Conservation (phyloP, 2,329 filamentous ascomycete genomes). For the Ceratocystis eucalypticola region DNA sequence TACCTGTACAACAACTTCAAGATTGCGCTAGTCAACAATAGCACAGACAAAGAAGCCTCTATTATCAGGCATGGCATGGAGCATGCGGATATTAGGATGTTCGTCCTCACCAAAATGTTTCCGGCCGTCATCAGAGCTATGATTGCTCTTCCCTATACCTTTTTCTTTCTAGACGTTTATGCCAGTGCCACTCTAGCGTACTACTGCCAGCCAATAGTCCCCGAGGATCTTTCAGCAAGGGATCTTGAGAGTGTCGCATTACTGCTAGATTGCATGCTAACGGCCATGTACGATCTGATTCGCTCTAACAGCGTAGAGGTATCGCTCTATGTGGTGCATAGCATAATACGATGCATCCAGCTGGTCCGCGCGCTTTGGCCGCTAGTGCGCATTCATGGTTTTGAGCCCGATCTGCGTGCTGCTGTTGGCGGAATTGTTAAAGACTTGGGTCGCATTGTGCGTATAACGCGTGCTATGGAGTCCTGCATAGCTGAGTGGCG, state of each 20-base stretch:
- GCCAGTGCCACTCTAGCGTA: conserved; percentile 30
- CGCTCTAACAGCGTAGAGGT: conserved; percentile 6
- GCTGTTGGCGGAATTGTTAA: neutral
- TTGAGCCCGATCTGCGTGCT: neutral
- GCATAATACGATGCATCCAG: neutral
- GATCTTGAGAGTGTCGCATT: neutral
- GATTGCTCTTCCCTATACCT: conserved; percentile 28
- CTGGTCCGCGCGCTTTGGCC: conserved; percentile 8
- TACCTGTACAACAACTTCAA: conserved; percentile 46
- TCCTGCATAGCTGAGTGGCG: neutral
- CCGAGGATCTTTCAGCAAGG: conserved; percentile 3
- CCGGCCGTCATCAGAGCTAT: conserved; percentile 37
- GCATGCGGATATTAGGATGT: conserved; percentile 31
- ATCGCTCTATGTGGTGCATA: conserved; percentile 5
- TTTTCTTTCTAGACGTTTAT: conserved; percentile 40
- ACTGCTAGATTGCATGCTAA: neutral
- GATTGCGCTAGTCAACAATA: conserved; percentile 37
- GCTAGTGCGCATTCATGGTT: conserved; percentile 1
- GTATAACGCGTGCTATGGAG: conserved; percentile 5
- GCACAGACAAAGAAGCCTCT: conserved; percentile 33
- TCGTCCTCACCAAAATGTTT: conserved; percentile 40
- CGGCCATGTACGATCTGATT: conserved; percentile 12
- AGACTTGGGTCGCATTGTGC: neutral
- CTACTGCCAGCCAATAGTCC: neutral
- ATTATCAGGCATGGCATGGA: conserved; percentile 38